Percentiles rank a stretch among this genome's conserved stretches.
These are phyloP conservation scores for Isabelozyma heimii DNA, from an alignment of 805 yeast genomes.

Conservation along the genomic window DNA sequence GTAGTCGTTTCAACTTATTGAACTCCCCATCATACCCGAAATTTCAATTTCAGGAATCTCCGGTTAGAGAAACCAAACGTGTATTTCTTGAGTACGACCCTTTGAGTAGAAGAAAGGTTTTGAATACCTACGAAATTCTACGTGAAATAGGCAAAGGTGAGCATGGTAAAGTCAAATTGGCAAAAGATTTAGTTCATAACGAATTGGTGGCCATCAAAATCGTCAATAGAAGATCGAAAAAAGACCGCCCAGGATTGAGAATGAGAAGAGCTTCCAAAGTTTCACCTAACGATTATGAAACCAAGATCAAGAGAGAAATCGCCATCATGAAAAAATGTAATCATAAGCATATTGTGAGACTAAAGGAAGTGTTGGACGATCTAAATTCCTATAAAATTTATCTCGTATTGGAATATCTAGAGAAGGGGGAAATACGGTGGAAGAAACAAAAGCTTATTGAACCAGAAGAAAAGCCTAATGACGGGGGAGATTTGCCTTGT, in stretches of 20 bases:
- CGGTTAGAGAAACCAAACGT: slow-evolving; percentile 78
- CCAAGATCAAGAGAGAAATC: slow-evolving; percentile 39
- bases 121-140: slow-evolving; percentile 87
- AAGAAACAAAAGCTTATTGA: slow-evolving; percentile 20
- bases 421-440: slow-evolving; percentile 91
- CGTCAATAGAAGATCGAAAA: slow-evolving; percentile 63
- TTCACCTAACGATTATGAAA: slow-evolving; percentile 26
- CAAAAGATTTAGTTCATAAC: slow-evolving; percentile 62
- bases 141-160: slow-evolving; percentile 93
- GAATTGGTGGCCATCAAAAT: slow-evolving; percentile 90
- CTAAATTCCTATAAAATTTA: slow-evolving; percentile 79
- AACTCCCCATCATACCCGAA: background rate
- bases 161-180: slow-evolving; percentile 97
- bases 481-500: slow-evolving; percentile 34
- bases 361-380: slow-evolving; percentile 78
- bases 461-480: background rate
- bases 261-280: slow-evolving; percentile 19
- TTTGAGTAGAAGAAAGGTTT: slow-evolving; percentile 68
- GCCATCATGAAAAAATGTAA: slow-evolving; percentile 48
- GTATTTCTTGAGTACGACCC: slow-evolving; percentile 89
- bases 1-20: background rate
- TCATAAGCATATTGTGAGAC: slow-evolving; percentile 39
- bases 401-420: slow-evolving; percentile 84
- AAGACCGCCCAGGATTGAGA: slow-evolving; percentile 19
- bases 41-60: background rate